Conservation (phyloP, 257 asterid genomes). For the Voacanga thouarsii region DNA sequence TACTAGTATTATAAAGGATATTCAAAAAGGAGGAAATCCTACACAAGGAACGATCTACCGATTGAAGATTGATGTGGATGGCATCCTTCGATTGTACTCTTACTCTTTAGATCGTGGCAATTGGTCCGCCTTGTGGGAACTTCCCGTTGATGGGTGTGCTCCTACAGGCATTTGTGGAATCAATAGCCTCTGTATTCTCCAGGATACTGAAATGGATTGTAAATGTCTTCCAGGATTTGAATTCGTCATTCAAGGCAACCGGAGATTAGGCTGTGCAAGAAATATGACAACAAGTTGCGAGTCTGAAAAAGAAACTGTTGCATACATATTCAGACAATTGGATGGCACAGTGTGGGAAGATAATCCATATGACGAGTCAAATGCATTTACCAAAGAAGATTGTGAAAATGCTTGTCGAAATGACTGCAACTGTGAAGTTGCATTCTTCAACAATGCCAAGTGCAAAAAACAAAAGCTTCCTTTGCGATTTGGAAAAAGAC, state of each 20-base stretch:
- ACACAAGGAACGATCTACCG: constrained; percentile 18
- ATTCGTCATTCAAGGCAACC: too few species aligned
- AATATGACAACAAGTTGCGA: too few species aligned
- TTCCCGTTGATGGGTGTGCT: not conserved
- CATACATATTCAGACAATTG: too few species aligned
- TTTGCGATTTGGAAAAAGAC: constrained; percentile 36
- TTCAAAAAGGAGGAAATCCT: constrained; percentile 30
- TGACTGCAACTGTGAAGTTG: constrained; percentile 55
- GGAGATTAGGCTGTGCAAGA: too few species aligned
- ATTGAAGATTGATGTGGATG: constrained; percentile 40
- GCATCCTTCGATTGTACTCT: constrained; percentile 38
- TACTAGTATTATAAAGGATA: not conserved
- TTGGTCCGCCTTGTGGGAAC: constrained; percentile 24
- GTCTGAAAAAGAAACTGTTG: too few species aligned
- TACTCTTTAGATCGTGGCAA: constrained; percentile 20
- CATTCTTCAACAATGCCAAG: constrained; percentile 14
- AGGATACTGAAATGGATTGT: too few species aligned
- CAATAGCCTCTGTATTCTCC: too few species aligned
- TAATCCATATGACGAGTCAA: constrained; percentile 10
- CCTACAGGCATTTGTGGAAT: too few species aligned
- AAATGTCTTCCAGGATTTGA: too few species aligned
- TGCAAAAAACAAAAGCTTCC: constrained; percentile 56
- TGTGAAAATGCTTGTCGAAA: constrained; percentile 38
- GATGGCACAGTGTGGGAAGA: constrained; percentile 33
- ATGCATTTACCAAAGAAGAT: constrained; percentile 7